These are phyloP conservation scores for Peronospora destructor DNA, from an alignment of 352 stramenopile genomes.

Conservation along the genomic window DNA sequence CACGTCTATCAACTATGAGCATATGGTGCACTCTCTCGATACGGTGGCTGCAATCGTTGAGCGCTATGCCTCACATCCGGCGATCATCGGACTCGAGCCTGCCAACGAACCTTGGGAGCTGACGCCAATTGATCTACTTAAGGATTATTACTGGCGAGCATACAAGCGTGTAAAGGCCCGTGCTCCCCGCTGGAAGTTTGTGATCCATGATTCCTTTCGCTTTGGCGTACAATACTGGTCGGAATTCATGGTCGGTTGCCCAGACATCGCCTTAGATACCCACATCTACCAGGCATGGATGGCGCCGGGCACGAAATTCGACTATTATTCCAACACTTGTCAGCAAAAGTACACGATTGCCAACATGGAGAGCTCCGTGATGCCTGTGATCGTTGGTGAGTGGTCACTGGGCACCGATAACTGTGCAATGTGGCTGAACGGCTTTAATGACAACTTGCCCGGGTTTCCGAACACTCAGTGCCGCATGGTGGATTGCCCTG, in stretches of 20 bases:
- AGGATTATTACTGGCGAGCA: slow-evolving; percentile 94
- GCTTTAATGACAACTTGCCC: slow-evolving; percentile 33
- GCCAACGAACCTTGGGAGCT: slow-evolving; percentile 94
- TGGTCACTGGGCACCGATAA: slow-evolving; percentile 87
- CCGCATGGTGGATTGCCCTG: slow-evolving; percentile 76
- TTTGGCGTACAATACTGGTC: slow-evolving; percentile 36
- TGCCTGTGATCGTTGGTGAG: slow-evolving; percentile 90
- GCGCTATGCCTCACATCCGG: slow-evolving; percentile 74
- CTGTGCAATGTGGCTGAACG: slow-evolving; percentile 78
- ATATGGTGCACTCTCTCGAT: slow-evolving; percentile 85
- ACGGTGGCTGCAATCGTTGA: slow-evolving; percentile 86
- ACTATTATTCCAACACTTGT: slow-evolving; percentile 88
- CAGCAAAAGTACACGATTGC: slow-evolving; percentile 81
- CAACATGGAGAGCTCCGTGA: slow-evolving; percentile 28
- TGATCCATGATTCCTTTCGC: slow-evolving; percentile 93
- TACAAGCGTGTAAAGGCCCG: slow-evolving; percentile 90
- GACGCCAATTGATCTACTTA: slow-evolving; percentile 85
- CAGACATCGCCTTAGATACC: slow-evolving; percentile 90
- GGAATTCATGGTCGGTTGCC: slow-evolving; percentile 72
- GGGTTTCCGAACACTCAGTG: slow-evolving; percentile 84
- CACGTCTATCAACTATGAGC: slow-evolving; percentile 83
- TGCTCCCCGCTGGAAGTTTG: slow-evolving; percentile 91
- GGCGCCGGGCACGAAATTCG: slow-evolving; percentile 45
- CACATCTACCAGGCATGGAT: slow-evolving; percentile 92
- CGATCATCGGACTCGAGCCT: slow-evolving; percentile 87